Percentiles rank a stretch among this genome's conserved stretches.
Evolutionary conservation across 352 stramenopile species (phyloP).

Genomic region (Pythium graminicola): DNA sequence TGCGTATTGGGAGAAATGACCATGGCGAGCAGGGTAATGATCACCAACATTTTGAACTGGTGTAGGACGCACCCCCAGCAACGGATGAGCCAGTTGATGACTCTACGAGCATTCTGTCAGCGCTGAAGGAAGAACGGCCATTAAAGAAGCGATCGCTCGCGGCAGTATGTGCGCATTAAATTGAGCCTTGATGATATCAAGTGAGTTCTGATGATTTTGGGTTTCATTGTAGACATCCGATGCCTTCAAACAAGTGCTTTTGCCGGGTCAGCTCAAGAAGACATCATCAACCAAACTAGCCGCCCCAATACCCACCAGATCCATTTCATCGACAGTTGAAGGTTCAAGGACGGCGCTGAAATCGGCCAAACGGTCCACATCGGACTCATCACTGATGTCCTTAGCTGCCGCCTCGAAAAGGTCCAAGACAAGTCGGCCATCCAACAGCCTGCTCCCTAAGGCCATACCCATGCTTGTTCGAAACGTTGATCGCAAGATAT

Average conservation of each 20-base stretch:
- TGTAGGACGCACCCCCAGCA: not conserved
- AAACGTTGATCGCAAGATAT: constrained; percentile 25
- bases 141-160: constrained; percentile 15
- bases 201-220: not conserved
- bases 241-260: constrained; percentile 19
- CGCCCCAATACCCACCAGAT: not conserved
- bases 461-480: constrained; percentile 28
- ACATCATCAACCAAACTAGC: not conserved
- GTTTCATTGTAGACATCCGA: constrained; percentile 9
- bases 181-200: too few relatives aligned
- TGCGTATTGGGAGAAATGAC: not conserved
- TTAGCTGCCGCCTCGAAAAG: constrained; percentile 22
- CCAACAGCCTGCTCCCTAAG: constrained; percentile 9
- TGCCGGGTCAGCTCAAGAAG: constrained; percentile 13
- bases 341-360: not conserved
- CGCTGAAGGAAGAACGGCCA: constrained; percentile 42
- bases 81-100: not conserved
- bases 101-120: constrained; percentile 54
- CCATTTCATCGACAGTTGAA: not conserved
- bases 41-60: not conserved
- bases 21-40: not conserved
- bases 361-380: constrained; percentile 1
- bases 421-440: constrained; percentile 6
- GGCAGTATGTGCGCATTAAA: not conserved
- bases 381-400: constrained; percentile 7